Base-by-base conservation (phyloP, 805 yeast genomes). In the Priceomyces medius region DNA sequence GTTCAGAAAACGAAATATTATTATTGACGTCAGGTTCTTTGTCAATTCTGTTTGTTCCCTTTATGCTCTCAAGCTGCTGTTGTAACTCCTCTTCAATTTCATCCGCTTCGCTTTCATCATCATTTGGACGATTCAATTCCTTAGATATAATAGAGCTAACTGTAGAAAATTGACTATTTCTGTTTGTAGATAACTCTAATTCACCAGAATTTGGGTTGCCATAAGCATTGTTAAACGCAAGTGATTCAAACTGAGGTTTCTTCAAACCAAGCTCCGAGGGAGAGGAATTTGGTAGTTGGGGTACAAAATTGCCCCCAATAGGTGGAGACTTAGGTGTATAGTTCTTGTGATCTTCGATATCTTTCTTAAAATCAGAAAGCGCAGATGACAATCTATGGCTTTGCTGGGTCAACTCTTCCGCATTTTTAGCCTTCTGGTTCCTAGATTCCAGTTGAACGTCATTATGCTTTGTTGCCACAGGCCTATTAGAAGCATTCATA, bases 111-210 rank as follows among this genome's bases (percentile, higher is more conserved):
- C 53, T 64, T 4, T 63, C 68, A 9, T 64, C 68, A 8, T 46
- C 50, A 7, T 37, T 34, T 4, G 59, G 55, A 34, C 55, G 53
- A 31, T 45, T 45, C 6, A 59, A 56, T 14, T 56, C 68, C 44
- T 65, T 68, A 5, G 72, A 66, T 21, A 70, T 58, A 37, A 70
- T 65, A 0, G 74, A 68, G 42, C 73, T 67, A 9, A 68, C 66
- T 57, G 66, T 70, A 8, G 74, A 68, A 19, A 66, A 43, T 33
- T 63, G 71, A 40, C 71, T 64, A 33, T 56, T 45, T 42, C 71
- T 55, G 20, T 20, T 38, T 21, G n/a, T 20, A 5, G 14, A 26
- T 12, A 21, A 21, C 8, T 21, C 24, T 21, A 6, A 14, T n/a
- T 20, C 20, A 14, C n/a, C 23, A 3, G 16, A 20, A 10, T 42